Percentiles rank a stretch among this genome's conserved stretches.
Evolutionary conservation across 164 flowering plant genomes (phyloP).

Genomic region (Santalum album): DNA sequence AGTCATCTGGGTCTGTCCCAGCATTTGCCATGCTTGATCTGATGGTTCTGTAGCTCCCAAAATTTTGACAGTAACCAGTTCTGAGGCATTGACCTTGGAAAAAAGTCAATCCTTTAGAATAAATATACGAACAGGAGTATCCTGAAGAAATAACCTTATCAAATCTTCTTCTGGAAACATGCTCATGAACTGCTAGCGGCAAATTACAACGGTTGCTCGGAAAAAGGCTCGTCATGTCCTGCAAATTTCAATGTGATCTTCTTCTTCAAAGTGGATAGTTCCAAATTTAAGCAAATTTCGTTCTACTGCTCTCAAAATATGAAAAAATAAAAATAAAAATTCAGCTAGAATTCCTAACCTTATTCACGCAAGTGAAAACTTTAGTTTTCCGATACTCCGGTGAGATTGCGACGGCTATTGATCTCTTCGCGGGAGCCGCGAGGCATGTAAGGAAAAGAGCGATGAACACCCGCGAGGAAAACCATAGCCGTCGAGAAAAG

Average conservation of each 20-base stretch:
- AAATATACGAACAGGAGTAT: conserved; percentile 12
- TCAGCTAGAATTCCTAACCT: no score
- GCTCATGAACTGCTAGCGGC: conserved; percentile 20
- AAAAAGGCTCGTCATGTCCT: conserved; percentile 38
- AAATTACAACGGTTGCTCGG: conserved; percentile 31
- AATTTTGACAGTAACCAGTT: conserved; percentile 12
- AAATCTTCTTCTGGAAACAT: conserved; percentile 15
- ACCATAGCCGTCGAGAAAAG: no score
- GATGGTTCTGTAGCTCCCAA: conserved; percentile 18
- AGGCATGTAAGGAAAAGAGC: no score
- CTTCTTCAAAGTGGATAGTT: no score
- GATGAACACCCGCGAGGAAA: no score
- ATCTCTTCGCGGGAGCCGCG: no score
- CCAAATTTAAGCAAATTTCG: no score
- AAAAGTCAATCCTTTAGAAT: conserved; percentile 16
- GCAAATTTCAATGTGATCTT: conserved; percentile 17
- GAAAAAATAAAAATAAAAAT: no score
- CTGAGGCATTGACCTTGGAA: conserved; percentile 16
- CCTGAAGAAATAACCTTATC: conserved; percentile 21
- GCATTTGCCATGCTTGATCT: conserved; percentile 29
- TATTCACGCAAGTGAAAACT: no score
- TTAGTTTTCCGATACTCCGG: no score
- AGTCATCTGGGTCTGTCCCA: conserved; percentile 28
- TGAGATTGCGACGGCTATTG: no score
- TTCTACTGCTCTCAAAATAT: no score